phyloP scores from a whole-genome alignment of 2,329 filamentous ascomycete genomes.

The Monosporascus cannonballus region DNA sequence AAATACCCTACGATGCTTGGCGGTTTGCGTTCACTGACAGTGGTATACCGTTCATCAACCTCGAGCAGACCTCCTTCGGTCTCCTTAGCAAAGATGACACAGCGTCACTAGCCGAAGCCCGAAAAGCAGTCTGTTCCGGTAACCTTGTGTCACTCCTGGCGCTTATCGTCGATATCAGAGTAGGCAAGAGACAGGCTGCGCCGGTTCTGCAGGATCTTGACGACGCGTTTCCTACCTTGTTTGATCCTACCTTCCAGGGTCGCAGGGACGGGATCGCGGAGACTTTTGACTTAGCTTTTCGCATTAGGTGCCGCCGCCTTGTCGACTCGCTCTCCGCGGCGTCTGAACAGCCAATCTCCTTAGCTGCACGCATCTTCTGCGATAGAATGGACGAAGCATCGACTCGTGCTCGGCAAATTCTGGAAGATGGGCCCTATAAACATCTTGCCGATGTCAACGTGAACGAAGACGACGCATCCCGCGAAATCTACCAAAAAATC shows the following conservation, averaged over 20 bases:
- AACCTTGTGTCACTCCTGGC: constrained; percentile 21
- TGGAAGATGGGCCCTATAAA: constrained; percentile 16
- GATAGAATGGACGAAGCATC: neutral
- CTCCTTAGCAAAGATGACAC: constrained; percentile 11
- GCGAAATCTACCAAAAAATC: constrained; percentile 3
- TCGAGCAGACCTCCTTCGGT: constrained; percentile 2
- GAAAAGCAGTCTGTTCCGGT: constrained; percentile 11
- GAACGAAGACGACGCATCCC: constrained; percentile 1
- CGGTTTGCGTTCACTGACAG: constrained; percentile 11
- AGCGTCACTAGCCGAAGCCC: constrained; percentile 5
- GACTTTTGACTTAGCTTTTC: constrained; percentile 15
- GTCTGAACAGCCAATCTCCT: constrained; percentile 6
- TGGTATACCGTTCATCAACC: constrained; percentile 10
- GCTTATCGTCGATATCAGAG: constrained; percentile 10
- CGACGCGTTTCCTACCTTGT: constrained; percentile 14
- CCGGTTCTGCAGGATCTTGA: constrained; percentile 18
- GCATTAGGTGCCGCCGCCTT: constrained; percentile 16
- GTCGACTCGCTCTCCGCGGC: constrained; percentile 9
- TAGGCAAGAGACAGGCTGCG: constrained; percentile 2
- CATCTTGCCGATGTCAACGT: constrained; percentile 8
- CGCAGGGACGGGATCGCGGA: constrained; percentile 1
- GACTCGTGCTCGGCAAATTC: constrained; percentile 4
- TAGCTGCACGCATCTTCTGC: constrained; percentile 21
- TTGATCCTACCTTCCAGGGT: constrained; percentile 1
- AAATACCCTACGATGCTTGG: constrained; percentile 12